Evolutionary conservation across 108 stramenopile species (phyloP), one percentile per base, ranked within the genome.

Genomic region (Cylindrotheca fusiformis): DNA sequence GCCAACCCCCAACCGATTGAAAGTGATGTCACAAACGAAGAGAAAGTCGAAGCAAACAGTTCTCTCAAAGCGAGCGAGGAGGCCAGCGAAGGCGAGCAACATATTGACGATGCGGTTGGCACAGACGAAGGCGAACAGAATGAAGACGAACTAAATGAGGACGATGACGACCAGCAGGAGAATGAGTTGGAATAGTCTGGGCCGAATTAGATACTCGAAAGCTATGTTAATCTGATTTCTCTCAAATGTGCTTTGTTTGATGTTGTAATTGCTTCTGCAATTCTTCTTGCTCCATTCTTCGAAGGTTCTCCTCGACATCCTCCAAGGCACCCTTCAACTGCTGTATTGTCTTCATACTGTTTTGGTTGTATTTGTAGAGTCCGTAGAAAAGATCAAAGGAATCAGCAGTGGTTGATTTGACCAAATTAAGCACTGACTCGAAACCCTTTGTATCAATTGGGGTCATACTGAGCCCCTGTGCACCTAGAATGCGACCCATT

Each of bases 311-410:
- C 2, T 81, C 83, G 0, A 88, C 87, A 59, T 88, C 79, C 17
- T 83, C 80, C 80, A 84, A 77, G 49, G 87, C 83, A 6, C 54
- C 56, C 52, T 65, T 67, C 18, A 88, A 67, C 44, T 84, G 70
- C 10, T 64, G 27, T 45, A 88, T 88, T 17, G 83, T 88, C 4
- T 74, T 70, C 58, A 70, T 53, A 57, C 79, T 74, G 63, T 88
- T 90, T 30, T 85, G 61, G 60, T 98, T 99, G 86, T 79, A 98
- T 55, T 96, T 95, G 90, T 91, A 98, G 19, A 98, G 75, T 24
- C 97, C 98, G 68, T 94, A 97, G 78, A 99, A 99, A 14, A 99
- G 77, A 63, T 99, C 98, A 75, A 98, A 99, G 31, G 87, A 90
- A 76, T 99, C 98, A 14, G 91, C 90, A 51, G 93, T 96, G 2